phyloP scores from a whole-genome alignment of 2,329 filamentous ascomycete species.

The Aspergillus texensis region DNA sequence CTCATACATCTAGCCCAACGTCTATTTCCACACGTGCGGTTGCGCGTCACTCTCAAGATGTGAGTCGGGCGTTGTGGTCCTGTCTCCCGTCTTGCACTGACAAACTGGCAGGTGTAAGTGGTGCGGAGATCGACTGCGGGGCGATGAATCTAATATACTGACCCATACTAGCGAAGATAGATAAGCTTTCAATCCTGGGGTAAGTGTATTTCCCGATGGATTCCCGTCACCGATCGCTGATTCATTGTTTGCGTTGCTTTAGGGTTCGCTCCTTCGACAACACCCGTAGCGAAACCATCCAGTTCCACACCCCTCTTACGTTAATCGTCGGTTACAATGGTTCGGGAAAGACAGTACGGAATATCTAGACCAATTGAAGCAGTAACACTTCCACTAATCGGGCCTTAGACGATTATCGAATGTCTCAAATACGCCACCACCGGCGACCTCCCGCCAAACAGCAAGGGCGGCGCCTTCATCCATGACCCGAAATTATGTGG shows the following conservation, averaged over 20 bases:
- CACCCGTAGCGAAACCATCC: constrained; percentile 72
- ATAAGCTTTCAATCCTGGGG: constrained; percentile 85
- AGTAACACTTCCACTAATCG: constrained; percentile 8
- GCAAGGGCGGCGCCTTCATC: constrained; percentile 85
- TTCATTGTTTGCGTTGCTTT: constrained; percentile 12
- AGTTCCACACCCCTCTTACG: constrained; percentile 87
- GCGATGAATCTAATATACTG: constrained; percentile 5
- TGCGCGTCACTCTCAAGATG: constrained; percentile 5
- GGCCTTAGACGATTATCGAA: constrained; percentile 81
- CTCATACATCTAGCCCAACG: neutral
- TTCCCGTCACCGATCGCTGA: constrained; percentile 1
- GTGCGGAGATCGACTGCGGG: constrained; percentile 6
- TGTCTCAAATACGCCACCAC: constrained; percentile 98
- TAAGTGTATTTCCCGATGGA: constrained; percentile 30
- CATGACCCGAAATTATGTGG: constrained; percentile 93
- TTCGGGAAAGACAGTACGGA: constrained; percentile 80
- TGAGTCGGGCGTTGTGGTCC: constrained; percentile 6
- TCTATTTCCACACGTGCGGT: neutral
- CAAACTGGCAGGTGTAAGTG: constrained; percentile 36
- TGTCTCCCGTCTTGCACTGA: constrained; percentile 8
- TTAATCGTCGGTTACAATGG: constrained; percentile 97
- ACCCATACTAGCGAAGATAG: constrained; percentile 68
- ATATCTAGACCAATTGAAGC: constrained; percentile 4
- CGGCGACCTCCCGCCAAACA: constrained; percentile 89
- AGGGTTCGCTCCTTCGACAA: constrained; percentile 85